Percentiles rank a stretch among this genome's conserved stretches.
Conservation (phyloP, 2,329 filamentous ascomycete species). For the Alternaria alternata region DNA sequence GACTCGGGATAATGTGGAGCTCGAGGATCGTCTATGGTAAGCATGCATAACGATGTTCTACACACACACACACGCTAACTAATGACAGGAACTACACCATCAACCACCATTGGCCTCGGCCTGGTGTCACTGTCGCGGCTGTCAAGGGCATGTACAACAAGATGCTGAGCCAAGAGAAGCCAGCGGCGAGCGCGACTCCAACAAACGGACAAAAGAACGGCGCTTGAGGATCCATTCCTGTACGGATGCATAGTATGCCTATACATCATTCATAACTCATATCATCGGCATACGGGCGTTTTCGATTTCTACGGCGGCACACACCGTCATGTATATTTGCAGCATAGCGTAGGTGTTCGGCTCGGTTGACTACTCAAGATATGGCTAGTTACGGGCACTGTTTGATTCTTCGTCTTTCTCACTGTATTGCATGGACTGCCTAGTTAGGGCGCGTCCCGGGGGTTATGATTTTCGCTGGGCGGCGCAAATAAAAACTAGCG, state of each 20-base stretch:
- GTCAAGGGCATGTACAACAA: slow-evolving; percentile 52
- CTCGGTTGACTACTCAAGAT: slow-evolving; percentile 30
- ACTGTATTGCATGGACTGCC: slow-evolving; percentile 32
- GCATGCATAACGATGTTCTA: slow-evolving; percentile 18
- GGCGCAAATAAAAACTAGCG: slow-evolving; percentile 29
- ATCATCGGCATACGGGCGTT: slow-evolving; percentile 31
- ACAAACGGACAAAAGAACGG: slow-evolving; percentile 40
- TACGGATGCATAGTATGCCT: slow-evolving; percentile 7
- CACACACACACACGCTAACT: slow-evolving; percentile 26
- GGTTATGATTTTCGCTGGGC: slow-evolving; percentile 24
- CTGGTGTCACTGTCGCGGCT: slow-evolving; percentile 38
- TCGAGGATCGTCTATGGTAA: slow-evolving; percentile 63
- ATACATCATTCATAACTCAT: slow-evolving; percentile 13
- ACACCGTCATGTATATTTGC: slow-evolving; percentile 31
- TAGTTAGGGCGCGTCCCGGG: slow-evolving; percentile 20
- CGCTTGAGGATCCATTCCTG: slow-evolving; percentile 13
- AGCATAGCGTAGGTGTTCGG: slow-evolving; percentile 50
- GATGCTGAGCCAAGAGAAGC: slow-evolving; percentile 46
- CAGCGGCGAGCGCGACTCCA: slow-evolving; percentile 26
- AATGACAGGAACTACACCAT: slow-evolving; percentile 45
- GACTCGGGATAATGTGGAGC: slow-evolving; percentile 52
- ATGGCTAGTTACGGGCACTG: slow-evolving; percentile 26
- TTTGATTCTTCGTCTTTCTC: slow-evolving; percentile 20
- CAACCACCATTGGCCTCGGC: slow-evolving; percentile 50
- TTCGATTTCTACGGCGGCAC: slow-evolving; percentile 29